Conservation (phyloP, 495 filamentous ascomycete species). For the Wilcoxina mikolae region DNA sequence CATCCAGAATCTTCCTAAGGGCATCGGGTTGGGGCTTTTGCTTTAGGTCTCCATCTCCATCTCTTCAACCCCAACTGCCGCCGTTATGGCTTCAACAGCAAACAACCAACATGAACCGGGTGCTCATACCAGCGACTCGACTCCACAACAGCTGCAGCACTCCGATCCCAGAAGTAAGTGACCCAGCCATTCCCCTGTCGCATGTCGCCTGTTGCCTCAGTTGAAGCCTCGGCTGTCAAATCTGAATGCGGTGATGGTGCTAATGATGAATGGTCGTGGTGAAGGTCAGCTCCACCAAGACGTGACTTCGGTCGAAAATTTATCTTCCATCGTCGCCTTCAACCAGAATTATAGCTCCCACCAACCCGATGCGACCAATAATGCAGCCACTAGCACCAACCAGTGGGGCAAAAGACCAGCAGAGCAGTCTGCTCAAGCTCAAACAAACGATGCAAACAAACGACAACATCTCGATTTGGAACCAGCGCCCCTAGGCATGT, state of each 20-base stretch:
- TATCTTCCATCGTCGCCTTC: constrained; percentile 27
- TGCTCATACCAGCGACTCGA: not conserved
- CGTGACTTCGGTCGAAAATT: constrained; percentile 18
- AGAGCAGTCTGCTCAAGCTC: constrained; percentile 9
- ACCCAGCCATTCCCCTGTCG: not conserved
- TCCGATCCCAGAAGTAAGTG: not conserved
- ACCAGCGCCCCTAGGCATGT: constrained; percentile 7
- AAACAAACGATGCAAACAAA: constrained; percentile 12
- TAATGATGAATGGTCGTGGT: not conserved
- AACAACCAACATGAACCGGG: not conserved
- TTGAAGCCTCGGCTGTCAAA: not conserved
- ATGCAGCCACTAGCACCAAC: constrained; percentile 13
- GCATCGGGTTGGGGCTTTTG: not conserved
- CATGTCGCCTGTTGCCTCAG: not conserved
- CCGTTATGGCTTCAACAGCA: not conserved
- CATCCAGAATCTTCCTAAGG: not conserved
- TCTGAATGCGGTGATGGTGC: not conserved
- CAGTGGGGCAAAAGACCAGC: constrained; percentile 26
- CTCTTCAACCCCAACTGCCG: not conserved
- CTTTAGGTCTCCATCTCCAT: not conserved
- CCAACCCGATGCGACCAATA: not conserved
- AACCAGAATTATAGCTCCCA: constrained; percentile 17
- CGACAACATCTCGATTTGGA: constrained; percentile 20
- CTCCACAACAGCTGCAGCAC: not conserved
- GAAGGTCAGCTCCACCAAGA: not conserved